Evolutionary conservation across 768 basidiomycete genomes (phyloP).

Genomic region (Agrocybe pediades): DNA sequence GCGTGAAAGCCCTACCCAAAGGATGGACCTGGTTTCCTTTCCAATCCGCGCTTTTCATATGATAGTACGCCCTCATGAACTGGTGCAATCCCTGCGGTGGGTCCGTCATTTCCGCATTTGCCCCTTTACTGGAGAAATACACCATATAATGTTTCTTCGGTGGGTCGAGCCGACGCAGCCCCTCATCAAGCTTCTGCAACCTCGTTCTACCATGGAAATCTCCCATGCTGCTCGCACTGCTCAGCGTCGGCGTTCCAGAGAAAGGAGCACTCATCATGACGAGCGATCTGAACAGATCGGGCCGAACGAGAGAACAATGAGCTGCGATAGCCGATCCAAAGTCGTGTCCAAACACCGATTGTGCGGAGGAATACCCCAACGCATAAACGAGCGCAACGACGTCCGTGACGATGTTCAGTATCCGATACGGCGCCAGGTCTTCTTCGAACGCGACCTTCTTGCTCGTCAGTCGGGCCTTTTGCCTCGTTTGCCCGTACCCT

Average conservation of each 20-base stretch:
- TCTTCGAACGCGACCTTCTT: conserved; percentile 42
- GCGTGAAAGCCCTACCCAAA: conserved; percentile 31
- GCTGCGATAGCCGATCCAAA: conserved; percentile 57
- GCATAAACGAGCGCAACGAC: conserved; percentile 51
- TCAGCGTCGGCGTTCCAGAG: conserved; percentile 41
- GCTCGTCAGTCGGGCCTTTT: conserved; percentile 4
- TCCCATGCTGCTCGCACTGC: conserved; percentile 10
- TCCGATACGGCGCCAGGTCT: conserved; percentile 49
- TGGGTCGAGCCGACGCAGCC: conserved; percentile 42
- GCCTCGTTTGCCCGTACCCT: conserved; percentile 49
- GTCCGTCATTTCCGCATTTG: conserved; percentile 46
- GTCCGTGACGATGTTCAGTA: conserved; percentile 54
- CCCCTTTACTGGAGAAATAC: conserved; percentile 49
- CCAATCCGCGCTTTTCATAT: conserved; percentile 63
- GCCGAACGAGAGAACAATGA: conserved; percentile 52
- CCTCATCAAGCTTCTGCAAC: conserved; percentile 17
- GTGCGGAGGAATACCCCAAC: conserved; percentile 47
- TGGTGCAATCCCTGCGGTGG: conserved; percentile 44
- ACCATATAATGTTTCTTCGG: conserved; percentile 60
- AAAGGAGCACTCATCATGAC: conserved; percentile 66
- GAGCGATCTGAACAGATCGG: conserved; percentile 55
- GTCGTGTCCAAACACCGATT: conserved; percentile 63
- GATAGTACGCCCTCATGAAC: conserved; percentile 57
- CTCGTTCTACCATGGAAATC: conserved; percentile 11
- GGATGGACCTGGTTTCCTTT: conserved; percentile 35